Conservation (phyloP, 2,329 filamentous ascomycete genomes). For the Clathrospora elynae region DNA sequence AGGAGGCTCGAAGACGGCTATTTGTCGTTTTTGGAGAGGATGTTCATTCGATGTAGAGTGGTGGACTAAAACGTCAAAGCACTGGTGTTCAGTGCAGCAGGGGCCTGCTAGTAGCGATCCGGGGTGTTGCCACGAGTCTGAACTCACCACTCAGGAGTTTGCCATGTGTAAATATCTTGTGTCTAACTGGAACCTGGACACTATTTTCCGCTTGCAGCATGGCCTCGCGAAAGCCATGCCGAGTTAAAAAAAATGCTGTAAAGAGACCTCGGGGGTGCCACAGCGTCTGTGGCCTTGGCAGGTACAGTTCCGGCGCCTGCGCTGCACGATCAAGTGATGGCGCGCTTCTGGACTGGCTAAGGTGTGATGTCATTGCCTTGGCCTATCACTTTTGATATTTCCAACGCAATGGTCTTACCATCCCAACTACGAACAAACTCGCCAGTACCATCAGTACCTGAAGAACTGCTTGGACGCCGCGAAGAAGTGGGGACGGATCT, state of each 20-base stretch:
- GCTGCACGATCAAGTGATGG: constrained; percentile 22
- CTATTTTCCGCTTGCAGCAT: neutral
- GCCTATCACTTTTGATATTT: too few relatives aligned
- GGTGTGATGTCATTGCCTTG: constrained; percentile 22
- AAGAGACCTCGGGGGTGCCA: constrained; percentile 10
- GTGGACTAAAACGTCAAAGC: constrained; percentile 32
- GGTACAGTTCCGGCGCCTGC: constrained; percentile 14
- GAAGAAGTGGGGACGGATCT: too few relatives aligned
- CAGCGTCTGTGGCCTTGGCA: constrained; percentile 27
- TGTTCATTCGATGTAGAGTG: constrained; percentile 22
- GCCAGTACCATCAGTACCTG: too few relatives aligned
- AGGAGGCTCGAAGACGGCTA: constrained; percentile 8
- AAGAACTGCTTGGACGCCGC: too few relatives aligned
- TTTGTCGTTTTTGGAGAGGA: constrained; percentile 16
- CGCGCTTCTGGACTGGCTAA: constrained; percentile 11
- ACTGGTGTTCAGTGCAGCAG: constrained; percentile 22
- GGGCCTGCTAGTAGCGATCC: constrained; percentile 22
- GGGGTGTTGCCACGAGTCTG: constrained; percentile 11
- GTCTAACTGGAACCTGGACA: neutral
- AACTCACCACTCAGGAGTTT: constrained; percentile 6
- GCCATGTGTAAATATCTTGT: neutral
- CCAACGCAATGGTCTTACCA: too few relatives aligned
- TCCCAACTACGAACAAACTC: too few relatives aligned
- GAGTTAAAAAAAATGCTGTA: neutral
- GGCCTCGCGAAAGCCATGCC: neutral